A percentile compares a stretch with the other conserved stretches of the same genome.
phyloP scores from a whole-genome alignment of 2,329 filamentous ascomycete genomes.

The Paecilomyces sp. region DNA sequence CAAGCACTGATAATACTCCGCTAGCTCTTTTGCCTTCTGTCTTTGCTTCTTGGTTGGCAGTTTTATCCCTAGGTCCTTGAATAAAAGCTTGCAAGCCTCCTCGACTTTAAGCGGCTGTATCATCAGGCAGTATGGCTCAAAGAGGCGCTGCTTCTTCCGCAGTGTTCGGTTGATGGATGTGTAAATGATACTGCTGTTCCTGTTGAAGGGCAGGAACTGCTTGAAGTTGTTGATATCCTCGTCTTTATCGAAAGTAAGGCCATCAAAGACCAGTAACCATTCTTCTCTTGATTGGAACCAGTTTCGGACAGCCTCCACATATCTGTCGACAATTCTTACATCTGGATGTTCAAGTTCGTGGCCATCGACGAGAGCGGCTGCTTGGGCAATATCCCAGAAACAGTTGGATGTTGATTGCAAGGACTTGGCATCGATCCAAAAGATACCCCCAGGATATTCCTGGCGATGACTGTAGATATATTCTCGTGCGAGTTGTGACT shows the following conservation, averaged over 20 bases:
- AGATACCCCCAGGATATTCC: conserved; percentile 59
- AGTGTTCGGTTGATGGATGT: conserved; percentile 59
- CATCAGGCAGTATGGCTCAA: conserved; percentile 53
- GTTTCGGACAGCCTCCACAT: conserved; percentile 50
- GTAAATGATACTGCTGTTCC: conserved; percentile 59
- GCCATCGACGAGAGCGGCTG: conserved; percentile 43
- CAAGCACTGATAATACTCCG: conserved; percentile 56
- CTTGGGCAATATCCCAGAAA: conserved; percentile 60
- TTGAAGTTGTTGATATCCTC: conserved; percentile 44
- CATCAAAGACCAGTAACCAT: conserved; percentile 64
- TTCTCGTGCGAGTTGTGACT: conserved; percentile 61
- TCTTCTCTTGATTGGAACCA: conserved; percentile 57
- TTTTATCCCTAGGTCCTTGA: conserved; percentile 56
- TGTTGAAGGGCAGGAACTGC: conserved; percentile 58
- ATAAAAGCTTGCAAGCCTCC: conserved; percentile 55
- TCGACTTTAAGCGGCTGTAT: conserved; percentile 48
- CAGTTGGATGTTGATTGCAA: conserved; percentile 52
- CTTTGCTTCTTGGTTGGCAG: conserved; percentile 50
- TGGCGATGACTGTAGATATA: conserved; percentile 56
- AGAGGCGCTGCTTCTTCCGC: conserved; percentile 48
- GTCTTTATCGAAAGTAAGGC: conserved; percentile 54
- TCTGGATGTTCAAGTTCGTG: conserved; percentile 30
- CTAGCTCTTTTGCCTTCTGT: conserved; percentile 53
- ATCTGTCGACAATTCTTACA: conserved; percentile 37
- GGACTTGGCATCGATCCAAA: conserved; percentile 61